Evolutionary conservation across 108 stramenopile genomes (phyloP), one percentile per base, ranked within the genome.

Genomic region (Nitzschia sp.): DNA sequence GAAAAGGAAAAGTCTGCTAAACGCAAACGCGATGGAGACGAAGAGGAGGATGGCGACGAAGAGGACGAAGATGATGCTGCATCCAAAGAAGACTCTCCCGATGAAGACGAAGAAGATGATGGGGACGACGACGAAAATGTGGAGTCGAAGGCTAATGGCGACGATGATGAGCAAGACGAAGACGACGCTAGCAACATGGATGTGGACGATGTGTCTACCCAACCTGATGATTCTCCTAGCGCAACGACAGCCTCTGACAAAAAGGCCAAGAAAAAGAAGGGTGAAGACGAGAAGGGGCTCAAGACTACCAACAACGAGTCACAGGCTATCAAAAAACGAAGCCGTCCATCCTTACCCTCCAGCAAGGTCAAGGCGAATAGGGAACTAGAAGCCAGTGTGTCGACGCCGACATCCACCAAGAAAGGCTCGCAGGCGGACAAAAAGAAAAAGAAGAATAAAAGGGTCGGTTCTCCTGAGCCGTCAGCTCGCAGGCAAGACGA

Each of bases 41-140:
- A 56, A 1, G 66, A 36, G 0, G 48, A 55, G 25, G 66, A 67
- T 21, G 36, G n/a, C n/a, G n/a, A 11, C 35, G 23, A 61, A 30
- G 36, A 38, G 3, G 33, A 61, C n/a, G 35, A 38, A 11, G 33
- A 21, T 9, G 60, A 19, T 4, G 35, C n/a, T 4, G 21, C 11
- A 9, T 51, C 49, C 49, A 51, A 51, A 42, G 38, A 24, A 58
- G 29, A 58, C 3, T 4, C 49, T 15, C 6, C 25, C 4, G 6
- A 28, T 26, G 48, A 30, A 0, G 54, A 67, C 33, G 66, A 67
- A 18, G 54, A 73, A 9, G 56, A 21, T 33, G 83, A 82, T 19
- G 76, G 77, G 28, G 81, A 82, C 17, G 78, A 71, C 8, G 78
- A 71, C 3, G 62, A 66, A 25, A 66, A 76, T 28, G 56, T 70